Evolutionary conservation across 495 filamentous ascomycete genomes (phyloP).

Genomic region (Patellaria atrata): DNA sequence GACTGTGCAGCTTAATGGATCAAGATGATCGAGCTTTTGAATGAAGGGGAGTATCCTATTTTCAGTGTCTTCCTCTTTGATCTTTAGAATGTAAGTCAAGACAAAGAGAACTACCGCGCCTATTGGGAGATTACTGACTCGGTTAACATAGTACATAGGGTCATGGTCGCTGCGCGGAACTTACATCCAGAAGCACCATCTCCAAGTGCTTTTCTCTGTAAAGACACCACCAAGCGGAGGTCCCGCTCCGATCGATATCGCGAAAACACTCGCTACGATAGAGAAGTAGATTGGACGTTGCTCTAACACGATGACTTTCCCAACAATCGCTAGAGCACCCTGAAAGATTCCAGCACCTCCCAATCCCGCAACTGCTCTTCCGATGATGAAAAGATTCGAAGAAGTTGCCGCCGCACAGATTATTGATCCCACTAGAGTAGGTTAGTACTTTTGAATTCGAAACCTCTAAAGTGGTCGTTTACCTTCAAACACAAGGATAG

Average conservation of each 20-base stretch:
- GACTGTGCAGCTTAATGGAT: conserved; percentile 2
- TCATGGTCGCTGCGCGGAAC: background rate
- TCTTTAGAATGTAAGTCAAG: background rate
- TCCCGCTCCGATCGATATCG: conserved; percentile 17
- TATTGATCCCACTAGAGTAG: conserved; percentile 28
- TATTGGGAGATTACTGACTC: conserved; percentile 16
- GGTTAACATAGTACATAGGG: conserved; percentile 3
- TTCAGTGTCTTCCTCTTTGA: conserved; percentile 5
- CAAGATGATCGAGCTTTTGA: conserved; percentile 3
- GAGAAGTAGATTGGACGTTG: conserved; percentile 5
- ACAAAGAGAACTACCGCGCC: conserved; percentile 14
- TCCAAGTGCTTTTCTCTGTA: conserved; percentile 17
- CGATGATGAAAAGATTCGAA: conserved; percentile 34
- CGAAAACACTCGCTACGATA: conserved; percentile 20
- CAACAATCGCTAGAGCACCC: conserved; percentile 7
- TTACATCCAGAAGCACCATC: conserved; percentile 15
- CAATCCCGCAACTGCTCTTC: conserved; percentile 31
- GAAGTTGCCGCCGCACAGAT: conserved; percentile 31
- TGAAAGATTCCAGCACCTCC: conserved; percentile 9
- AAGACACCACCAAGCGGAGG: conserved; percentile 20
- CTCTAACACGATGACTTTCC: conserved; percentile 3
- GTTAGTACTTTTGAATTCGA: too few species aligned
- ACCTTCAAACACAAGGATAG: conserved; percentile 28
- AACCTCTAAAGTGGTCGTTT: too few species aligned
- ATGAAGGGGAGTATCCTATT: conserved; percentile 17